These are phyloP conservation scores for Coniochaeta sp. DNA, from an alignment of 2,329 filamentous ascomycete species.

Conservation along the genomic window DNA sequence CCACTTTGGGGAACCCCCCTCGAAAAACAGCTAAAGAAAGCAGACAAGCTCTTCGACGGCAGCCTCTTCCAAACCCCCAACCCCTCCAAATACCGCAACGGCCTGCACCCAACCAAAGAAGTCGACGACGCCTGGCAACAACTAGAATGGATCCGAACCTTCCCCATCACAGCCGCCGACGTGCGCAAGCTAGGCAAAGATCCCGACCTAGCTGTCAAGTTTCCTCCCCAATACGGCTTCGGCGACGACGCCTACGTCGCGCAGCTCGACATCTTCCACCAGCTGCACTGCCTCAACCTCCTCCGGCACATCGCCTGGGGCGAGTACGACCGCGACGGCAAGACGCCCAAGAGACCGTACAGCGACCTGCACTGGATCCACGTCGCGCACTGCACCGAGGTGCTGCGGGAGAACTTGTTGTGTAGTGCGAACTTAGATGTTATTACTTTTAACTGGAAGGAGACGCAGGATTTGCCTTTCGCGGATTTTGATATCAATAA, in stretches of 20 bases:
- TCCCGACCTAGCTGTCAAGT: not conserved
- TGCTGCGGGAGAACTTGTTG: conserved; percentile 21
- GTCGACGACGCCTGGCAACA: conserved; percentile 5
- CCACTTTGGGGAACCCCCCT: not conserved
- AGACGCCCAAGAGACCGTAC: conserved; percentile 7
- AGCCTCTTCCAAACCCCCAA: conserved; percentile 2
- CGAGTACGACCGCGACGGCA: conserved; percentile 4
- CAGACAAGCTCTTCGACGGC: conserved; percentile 5
- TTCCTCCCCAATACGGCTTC: not conserved
- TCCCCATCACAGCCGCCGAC: conserved; percentile 5
- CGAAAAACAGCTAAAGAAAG: conserved; percentile 5
- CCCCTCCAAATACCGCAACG: not conserved
- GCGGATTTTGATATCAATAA: conserved; percentile 24
- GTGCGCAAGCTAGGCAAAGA: conserved; percentile 6
- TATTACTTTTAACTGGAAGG: conserved; percentile 24
- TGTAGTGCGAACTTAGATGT: conserved; percentile 23
- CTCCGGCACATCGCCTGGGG: conserved; percentile 15
- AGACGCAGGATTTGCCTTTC: conserved; percentile 20
- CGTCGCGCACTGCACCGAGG: conserved; percentile 21
- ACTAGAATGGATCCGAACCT: conserved; percentile 1
- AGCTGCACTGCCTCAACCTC: conserved; percentile 29
- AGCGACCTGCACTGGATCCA: conserved; percentile 11
- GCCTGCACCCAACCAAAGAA: not conserved
- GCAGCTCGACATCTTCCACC: conserved; percentile 21
- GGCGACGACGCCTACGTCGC: conserved; percentile 6